phyloP scores from a whole-genome alignment of 306 rosid species.

The Castanospermum australe region DNA sequence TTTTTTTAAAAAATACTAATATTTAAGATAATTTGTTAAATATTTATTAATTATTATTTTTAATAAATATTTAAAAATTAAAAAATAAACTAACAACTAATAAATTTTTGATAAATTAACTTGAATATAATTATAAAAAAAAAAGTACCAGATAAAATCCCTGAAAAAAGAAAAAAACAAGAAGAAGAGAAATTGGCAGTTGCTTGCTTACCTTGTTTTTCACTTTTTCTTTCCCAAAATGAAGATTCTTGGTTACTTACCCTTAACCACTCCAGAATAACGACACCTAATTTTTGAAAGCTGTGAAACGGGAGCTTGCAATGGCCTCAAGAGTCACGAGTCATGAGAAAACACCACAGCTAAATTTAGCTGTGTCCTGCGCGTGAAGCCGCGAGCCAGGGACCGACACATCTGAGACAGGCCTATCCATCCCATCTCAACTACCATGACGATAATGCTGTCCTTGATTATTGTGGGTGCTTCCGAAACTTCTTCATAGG shows the following conservation, averaged over 20 bases:
- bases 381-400: neutral
- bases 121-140: too few species aligned
- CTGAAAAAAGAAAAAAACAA: too few species aligned
- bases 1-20: too few species aligned
- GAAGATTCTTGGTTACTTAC: too few species aligned
- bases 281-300: slow-evolving; percentile 11
- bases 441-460: neutral
- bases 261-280: neutral
- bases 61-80: too few species aligned
- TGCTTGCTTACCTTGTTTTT: neutral
- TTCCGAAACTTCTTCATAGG: neutral
- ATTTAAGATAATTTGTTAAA: too few species aligned
- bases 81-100: too few species aligned
- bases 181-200: neutral
- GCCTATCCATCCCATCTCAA: slow-evolving; percentile 24
- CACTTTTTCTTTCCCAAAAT: neutral
- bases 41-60: too few species aligned
- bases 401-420: slow-evolving; percentile 20
- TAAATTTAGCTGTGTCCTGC: neutral
- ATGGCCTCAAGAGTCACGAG: too few species aligned
- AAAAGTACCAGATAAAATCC: too few species aligned
- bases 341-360: slow-evolving; percentile 7
- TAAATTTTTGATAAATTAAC: too few species aligned
- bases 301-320: neutral
- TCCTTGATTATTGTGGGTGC: neutral